phyloP scores from a whole-genome alignment of 2,329 filamentous ascomycete species.

The Sphaerulina populicola region DNA sequence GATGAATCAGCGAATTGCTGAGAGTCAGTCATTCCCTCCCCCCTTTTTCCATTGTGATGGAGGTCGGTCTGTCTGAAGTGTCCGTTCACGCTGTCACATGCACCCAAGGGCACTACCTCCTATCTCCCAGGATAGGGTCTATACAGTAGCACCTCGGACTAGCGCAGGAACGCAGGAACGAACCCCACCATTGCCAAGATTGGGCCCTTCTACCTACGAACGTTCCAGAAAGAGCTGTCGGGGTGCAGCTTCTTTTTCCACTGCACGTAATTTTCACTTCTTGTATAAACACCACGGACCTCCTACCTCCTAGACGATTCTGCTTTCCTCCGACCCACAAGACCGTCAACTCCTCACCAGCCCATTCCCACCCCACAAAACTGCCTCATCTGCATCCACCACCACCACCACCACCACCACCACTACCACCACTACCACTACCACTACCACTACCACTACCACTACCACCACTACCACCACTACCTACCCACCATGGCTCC shows the following conservation, averaged over 20 bases:
- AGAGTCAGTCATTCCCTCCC: too few relatives aligned
- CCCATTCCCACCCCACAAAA: not conserved
- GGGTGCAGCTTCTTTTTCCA: not conserved
- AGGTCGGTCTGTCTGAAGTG: too few relatives aligned
- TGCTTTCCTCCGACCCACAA: too few relatives aligned
- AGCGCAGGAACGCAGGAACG: not conserved
- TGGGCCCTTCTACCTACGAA: too few relatives aligned
- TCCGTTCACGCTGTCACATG: too few relatives aligned
- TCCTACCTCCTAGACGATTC: too few relatives aligned
- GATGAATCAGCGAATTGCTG: not conserved
- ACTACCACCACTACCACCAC: not conserved
- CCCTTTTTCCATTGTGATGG: too few relatives aligned
- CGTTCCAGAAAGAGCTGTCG: not conserved
- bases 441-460: too few relatives aligned
- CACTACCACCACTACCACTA: too few relatives aligned
- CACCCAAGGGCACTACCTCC: not conserved
- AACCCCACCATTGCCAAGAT: not conserved
- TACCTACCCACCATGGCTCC: slow-evolving; percentile 8
- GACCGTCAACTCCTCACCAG: too few relatives aligned
- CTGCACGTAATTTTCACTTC: not conserved
- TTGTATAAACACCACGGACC: not conserved
- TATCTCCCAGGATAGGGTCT: too few relatives aligned
- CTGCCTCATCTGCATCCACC: not conserved
- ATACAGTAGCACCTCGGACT: not conserved
- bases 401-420: too few relatives aligned